Conservation (phyloP, 2,329 filamentous ascomycete species). For the Pseudopithomyces maydicus region DNA sequence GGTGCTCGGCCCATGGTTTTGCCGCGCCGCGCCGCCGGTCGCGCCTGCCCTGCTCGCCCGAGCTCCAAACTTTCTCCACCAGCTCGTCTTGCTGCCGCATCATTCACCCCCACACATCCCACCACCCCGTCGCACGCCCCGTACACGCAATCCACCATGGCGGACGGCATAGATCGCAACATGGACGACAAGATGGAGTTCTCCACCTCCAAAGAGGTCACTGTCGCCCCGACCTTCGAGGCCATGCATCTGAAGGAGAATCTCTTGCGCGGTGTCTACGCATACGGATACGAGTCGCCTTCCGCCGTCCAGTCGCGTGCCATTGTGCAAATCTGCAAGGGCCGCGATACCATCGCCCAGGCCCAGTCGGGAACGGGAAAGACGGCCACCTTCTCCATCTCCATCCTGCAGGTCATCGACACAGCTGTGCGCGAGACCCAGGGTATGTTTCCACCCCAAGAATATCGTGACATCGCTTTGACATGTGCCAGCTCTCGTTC, state of each 20-base stretch:
- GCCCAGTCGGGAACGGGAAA: constrained; percentile 97
- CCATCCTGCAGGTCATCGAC: constrained; percentile 94
- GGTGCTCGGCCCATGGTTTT: constrained; percentile 18
- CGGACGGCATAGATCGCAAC: constrained; percentile 90
- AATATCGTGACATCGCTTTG: constrained; percentile 15
- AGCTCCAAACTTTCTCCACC: constrained; percentile 30
- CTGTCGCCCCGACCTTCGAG: constrained; percentile 77
- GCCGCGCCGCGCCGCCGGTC: constrained; percentile 15
- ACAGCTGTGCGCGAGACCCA: constrained; percentile 91
- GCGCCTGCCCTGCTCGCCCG: constrained; percentile 13
- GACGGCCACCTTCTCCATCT: constrained; percentile 95
- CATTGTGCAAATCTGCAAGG: constrained; percentile 99
- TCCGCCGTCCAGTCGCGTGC: constrained; percentile 97
- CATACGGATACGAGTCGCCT: constrained; percentile 97
- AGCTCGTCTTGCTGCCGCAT: constrained; percentile 13
- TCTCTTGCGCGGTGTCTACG: constrained; percentile 94
- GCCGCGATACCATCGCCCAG: constrained; percentile 97
- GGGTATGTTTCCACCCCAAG: constrained; percentile 45
- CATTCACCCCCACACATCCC: constrained; percentile 9
- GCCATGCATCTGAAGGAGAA: constrained; percentile 96
- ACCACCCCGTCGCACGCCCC: background rate
- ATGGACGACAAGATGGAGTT: constrained; percentile 98
- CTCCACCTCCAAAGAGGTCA: constrained; percentile 96
- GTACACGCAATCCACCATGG: constrained; percentile 65
- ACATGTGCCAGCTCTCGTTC: constrained; percentile 71